Conservation (phyloP, 371 early-diverging fungal species). For the Astathelohania contejeani region DNA sequence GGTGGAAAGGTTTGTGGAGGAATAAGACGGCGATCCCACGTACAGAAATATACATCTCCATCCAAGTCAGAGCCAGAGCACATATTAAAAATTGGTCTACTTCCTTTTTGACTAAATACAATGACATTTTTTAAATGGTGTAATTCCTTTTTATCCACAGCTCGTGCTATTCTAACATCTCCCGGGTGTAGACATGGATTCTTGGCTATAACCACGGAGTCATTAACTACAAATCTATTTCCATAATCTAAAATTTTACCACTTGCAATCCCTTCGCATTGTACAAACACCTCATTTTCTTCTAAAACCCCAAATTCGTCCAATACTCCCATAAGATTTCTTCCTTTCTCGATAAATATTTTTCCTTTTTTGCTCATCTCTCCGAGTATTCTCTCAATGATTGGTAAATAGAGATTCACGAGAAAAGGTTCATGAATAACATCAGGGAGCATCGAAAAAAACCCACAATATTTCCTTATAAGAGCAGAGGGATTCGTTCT, state of each 20-base stretch:
- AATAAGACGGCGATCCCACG: slow-evolving; percentile 59
- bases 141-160: slow-evolving; percentile 56
- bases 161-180: slow-evolving; percentile 58
- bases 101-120: slow-evolving; percentile 62
- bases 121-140: slow-evolving; percentile 55
- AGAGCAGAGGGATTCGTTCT: not conserved
- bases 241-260: slow-evolving; percentile 8
- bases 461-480: slow-evolving; percentile 7
- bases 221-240: slow-evolving; percentile 1
- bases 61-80: slow-evolving; percentile 68
- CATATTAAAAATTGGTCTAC: slow-evolving; percentile 60
- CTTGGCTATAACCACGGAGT: slow-evolving; percentile 54
- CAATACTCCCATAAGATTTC: slow-evolving; percentile 59
- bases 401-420: slow-evolving; percentile 55
- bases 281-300: slow-evolving; percentile 58
- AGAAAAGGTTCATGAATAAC: slow-evolving; percentile 27
- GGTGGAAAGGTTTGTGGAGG: slow-evolving; percentile 53
- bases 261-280: not conserved
- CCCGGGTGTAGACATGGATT: slow-evolving; percentile 68
- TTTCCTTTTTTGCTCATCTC: slow-evolving; percentile 58
- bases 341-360: slow-evolving; percentile 57
- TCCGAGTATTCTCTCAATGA: slow-evolving; percentile 54
- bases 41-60: slow-evolving; percentile 58
- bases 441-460: not conserved
- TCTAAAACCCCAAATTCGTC: slow-evolving; percentile 59